Conservation (phyloP, 75 land plant genomes). For the Pinus tabuliformis region DNA sequence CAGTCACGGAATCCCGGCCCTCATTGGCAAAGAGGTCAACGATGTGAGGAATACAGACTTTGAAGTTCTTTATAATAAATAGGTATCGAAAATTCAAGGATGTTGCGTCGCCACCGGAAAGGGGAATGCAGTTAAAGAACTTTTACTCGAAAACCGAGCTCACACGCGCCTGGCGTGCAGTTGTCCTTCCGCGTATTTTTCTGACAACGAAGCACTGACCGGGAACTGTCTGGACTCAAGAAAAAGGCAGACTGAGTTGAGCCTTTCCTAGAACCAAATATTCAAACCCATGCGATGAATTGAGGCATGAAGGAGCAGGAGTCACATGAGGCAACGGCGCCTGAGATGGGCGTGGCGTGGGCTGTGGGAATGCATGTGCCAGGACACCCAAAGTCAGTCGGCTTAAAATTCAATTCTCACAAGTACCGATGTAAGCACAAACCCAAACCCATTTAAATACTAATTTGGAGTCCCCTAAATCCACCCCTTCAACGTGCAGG, state of each 20-base stretch:
- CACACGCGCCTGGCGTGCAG: slow-evolving; percentile 4
- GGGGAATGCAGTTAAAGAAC: neutral
- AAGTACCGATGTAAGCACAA: too few species aligned
- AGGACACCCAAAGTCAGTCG: neutral
- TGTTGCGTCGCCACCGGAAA: neutral
- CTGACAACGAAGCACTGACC: neutral
- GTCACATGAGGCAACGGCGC: slow-evolving; percentile 3
- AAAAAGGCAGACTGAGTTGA: neutral
- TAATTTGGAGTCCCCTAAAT: neutral
- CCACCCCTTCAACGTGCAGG: neutral
- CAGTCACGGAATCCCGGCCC: too few species aligned
- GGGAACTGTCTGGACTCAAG: neutral
- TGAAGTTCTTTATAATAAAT: too few species aligned
- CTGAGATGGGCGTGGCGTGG: neutral
- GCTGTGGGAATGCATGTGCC: neutral
- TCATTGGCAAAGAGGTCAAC: too few species aligned
- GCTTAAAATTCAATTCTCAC: too few species aligned
- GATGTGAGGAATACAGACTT: too few species aligned
- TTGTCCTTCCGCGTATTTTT: neutral
- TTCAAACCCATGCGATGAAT: neutral
- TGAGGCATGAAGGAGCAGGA: neutral
- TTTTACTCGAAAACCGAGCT: neutral
- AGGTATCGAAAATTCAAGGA: too few species aligned
- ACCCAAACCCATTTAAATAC: too few species aligned
- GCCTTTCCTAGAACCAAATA: neutral